Percentiles rank a stretch among this genome's conserved stretches.
phyloP scores from a whole-genome alignment of 495 filamentous ascomycete species.

The Neurospora sp. region DNA sequence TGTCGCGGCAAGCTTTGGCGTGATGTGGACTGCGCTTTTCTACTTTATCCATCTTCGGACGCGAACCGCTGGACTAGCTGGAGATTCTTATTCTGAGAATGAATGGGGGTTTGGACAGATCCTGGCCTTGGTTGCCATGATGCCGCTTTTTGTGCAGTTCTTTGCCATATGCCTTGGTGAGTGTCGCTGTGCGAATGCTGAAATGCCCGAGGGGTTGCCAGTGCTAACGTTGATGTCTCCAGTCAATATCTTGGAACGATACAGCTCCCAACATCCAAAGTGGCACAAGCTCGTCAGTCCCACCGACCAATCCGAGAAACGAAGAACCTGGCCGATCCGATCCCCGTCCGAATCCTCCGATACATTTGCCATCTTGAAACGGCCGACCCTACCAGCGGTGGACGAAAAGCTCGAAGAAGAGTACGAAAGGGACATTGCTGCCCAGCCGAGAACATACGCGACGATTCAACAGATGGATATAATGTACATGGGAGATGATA shows the following conservation, averaged over 20 bases:
- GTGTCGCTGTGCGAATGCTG: neutral
- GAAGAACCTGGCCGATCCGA: neutral
- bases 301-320: neutral
- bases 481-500: neutral
- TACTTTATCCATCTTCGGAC: neutral
- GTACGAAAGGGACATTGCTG: neutral
- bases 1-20: neutral
- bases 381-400: neutral
- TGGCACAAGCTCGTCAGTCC: neutral
- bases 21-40: neutral
- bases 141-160: neutral
- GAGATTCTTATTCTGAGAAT: neutral
- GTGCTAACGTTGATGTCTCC: neutral
- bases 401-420: neutral
- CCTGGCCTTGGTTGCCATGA: neutral
- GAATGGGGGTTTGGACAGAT: neutral
- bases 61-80: neutral
- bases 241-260: neutral
- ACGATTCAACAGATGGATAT: neutral
- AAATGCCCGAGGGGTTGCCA: no score
- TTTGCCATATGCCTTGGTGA: neutral
- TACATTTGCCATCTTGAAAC: neutral
- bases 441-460: neutral
- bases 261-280: neutral
- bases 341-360: neutral